These are phyloP conservation scores for Stylosanthes scabra DNA, from an alignment of 331 rosid species.

Conservation along the genomic window DNA sequence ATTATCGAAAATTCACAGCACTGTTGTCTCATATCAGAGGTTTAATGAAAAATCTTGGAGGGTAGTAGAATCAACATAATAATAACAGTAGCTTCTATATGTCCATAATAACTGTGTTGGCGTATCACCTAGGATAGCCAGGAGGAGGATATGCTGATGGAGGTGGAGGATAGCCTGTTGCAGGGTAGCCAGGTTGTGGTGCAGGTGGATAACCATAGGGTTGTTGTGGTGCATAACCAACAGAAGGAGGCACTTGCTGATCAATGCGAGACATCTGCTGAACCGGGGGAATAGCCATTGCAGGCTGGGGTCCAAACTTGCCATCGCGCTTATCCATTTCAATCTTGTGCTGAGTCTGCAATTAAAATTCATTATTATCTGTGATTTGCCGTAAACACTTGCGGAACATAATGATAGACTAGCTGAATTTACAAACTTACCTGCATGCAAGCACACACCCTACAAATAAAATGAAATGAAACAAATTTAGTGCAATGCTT, in stretches of 20 bases:
- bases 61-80: no score
- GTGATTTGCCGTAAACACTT: conserved; percentile 7
- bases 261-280: conserved; percentile 98
- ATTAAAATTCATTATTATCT: conserved; percentile 17
- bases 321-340: conserved; percentile 99
- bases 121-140: conserved; percentile 49
- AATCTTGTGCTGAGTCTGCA: conserved; percentile 95
- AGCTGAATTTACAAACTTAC: conserved; percentile 44
- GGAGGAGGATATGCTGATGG: conserved; percentile 48
- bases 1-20: no score
- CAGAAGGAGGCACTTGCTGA: conserved; percentile 83
- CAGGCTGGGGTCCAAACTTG: conserved; percentile 80
- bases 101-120: conserved; percentile 10
- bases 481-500: conserved; percentile 31
- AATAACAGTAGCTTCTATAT: not conserved
- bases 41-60: not conserved
- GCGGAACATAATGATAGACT: not conserved
- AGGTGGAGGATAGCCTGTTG: conserved; percentile 42
- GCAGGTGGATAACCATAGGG: conserved; percentile 66
- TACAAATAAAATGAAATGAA: conserved; percentile 40
- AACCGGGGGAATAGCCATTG: conserved; percentile 78
- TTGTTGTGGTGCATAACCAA: conserved; percentile 79
- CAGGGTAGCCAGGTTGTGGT: conserved; percentile 51
- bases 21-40: no score
- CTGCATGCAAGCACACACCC: conserved; percentile 99